A percentile compares a stretch with the other conserved stretches of the same genome.
These are phyloP conservation scores for Solanum lycopersicoides DNA, from an alignment of 257 asterid species.

Conservation along the genomic window DNA sequence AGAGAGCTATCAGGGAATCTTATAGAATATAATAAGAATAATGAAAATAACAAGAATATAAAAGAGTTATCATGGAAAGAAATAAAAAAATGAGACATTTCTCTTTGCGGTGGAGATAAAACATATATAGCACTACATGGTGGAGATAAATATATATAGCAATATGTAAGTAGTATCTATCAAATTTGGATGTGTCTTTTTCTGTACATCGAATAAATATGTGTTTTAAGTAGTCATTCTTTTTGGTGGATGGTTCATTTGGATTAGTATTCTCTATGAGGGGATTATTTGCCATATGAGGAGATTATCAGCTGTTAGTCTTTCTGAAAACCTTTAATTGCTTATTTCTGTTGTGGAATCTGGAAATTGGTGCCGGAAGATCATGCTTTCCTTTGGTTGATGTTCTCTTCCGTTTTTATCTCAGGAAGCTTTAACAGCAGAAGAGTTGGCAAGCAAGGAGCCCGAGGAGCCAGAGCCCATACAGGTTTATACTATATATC, in stretches of 20 bases:
- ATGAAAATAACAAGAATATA: neutral
- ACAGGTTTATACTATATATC: constrained; percentile 39
- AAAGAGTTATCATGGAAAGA: neutral
- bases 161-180: too few species aligned
- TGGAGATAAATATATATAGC: neutral
- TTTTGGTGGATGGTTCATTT: neutral
- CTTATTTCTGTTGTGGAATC: neutral
- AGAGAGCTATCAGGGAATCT: neutral
- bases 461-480: constrained; percentile 58
- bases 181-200: neutral
- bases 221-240: neutral
- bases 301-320: neutral
- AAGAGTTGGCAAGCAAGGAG: constrained; percentile 59
- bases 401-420: neutral
- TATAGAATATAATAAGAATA: neutral
- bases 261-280: neutral
- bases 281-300: neutral
- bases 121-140: neutral
- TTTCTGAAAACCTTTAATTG: neutral
- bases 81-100: neutral
- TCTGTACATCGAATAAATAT: neutral
- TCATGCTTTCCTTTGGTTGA: neutral
- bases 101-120: neutral
- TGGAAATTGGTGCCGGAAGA: neutral
- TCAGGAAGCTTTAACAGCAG: constrained; percentile 89